phyloP scores from a whole-genome alignment of 805 yeast genomes.

The Barnettozyma sucrosica region DNA sequence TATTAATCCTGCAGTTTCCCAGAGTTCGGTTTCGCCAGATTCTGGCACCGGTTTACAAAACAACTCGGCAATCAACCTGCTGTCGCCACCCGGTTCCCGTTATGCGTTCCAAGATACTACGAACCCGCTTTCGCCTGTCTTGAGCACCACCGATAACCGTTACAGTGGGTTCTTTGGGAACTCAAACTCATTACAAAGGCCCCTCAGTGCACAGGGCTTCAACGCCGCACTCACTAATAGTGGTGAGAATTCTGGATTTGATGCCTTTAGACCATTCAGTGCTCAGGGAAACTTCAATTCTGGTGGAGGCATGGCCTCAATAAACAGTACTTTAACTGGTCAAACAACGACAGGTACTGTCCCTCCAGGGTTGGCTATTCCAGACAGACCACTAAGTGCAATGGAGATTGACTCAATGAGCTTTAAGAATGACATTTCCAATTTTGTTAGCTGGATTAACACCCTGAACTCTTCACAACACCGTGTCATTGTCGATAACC shows the following conservation, averaged over 20 bases:
- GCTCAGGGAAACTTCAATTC: slow-evolving; percentile 11
- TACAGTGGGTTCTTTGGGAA: slow-evolving; percentile 13
- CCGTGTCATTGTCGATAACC: slow-evolving; percentile 47
- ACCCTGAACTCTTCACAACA: slow-evolving; percentile 46
- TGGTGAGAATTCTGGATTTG: slow-evolving; percentile 4
- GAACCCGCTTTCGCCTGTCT: slow-evolving; percentile 23
- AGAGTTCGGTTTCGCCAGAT: neutral
- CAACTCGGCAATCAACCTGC: slow-evolving; percentile 12
- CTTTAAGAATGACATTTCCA: slow-evolving; percentile 46
- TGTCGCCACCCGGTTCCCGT: slow-evolving; percentile 36
- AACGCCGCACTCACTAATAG: neutral
- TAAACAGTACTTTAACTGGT: slow-evolving; percentile 4
- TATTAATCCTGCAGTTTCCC: neutral
- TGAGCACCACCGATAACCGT: slow-evolving; percentile 17
- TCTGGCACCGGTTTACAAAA: neutral
- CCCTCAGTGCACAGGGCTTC: slow-evolving; percentile 25
- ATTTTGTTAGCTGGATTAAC: slow-evolving; percentile 45
- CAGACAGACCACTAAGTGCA: slow-evolving; percentile 27
- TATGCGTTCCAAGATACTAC: slow-evolving; percentile 23
- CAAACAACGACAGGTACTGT: neutral
- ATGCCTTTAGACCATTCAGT: slow-evolving; percentile 20
- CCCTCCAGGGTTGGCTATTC: slow-evolving; percentile 9
- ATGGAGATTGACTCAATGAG: slow-evolving; percentile 29
- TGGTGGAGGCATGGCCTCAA: slow-evolving; percentile 5
- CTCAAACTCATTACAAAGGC: slow-evolving; percentile 15